Percentiles rank a stretch among this genome's conserved stretches.
These are phyloP conservation scores for Acmispon strigosus DNA, from an alignment of 306 rosid genomes.

Conservation along the genomic window DNA sequence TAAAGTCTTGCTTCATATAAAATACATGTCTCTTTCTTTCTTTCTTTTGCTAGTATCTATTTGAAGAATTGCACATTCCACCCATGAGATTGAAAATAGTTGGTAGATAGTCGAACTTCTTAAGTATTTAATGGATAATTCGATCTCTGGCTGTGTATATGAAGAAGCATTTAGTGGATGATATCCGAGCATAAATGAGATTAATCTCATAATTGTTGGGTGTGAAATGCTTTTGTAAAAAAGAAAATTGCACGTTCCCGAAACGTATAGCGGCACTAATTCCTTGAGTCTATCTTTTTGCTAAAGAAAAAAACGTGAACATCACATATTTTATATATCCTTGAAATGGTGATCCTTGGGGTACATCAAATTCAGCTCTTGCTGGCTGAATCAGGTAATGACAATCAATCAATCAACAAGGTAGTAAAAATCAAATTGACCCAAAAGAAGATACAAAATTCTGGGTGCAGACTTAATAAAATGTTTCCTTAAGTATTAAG, in stretches of 20 bases:
- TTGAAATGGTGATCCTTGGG: slow-evolving; percentile 7
- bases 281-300: background rate
- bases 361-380: background rate
- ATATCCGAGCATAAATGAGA: too few relatives aligned
- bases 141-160: too few relatives aligned
- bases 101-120: too few relatives aligned
- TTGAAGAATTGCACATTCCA: background rate
- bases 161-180: too few relatives aligned
- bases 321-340: slow-evolving; percentile 3
- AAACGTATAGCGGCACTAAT: slow-evolving; percentile 7
- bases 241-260: slow-evolving; percentile 16
- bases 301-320: slow-evolving; percentile 11
- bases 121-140: too few relatives aligned
- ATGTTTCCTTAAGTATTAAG: slow-evolving; percentile 38
- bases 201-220: too few relatives aligned
- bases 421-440: background rate
- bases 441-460: background rate
- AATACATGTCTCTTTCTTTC: slow-evolving; percentile 1
- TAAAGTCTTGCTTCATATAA: background rate
- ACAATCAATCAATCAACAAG: background rate
- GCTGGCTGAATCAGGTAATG: background rate
- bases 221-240: too few relatives aligned
- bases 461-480: background rate
- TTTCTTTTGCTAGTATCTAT: background rate
- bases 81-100: too few relatives aligned